These are phyloP conservation scores for Diaporthe eres DNA, from an alignment of 2,329 filamentous ascomycete species.

Conservation along the genomic window DNA sequence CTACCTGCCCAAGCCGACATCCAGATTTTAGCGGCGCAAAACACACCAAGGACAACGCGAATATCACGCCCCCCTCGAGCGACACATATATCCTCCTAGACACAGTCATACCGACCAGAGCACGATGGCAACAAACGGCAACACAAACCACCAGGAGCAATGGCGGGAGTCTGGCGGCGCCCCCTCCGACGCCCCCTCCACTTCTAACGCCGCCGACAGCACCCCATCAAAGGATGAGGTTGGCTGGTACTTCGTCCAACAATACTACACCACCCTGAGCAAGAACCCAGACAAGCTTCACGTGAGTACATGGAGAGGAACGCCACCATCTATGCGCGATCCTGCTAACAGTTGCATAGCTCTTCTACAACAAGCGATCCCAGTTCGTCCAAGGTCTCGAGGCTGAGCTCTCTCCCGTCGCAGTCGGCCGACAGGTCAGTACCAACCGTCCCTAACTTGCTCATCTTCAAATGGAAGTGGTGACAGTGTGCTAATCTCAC, in stretches of 20 bases:
- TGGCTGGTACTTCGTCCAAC: slow-evolving; percentile 99
- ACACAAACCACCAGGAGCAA: slow-evolving; percentile 61
- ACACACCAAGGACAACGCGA: slow-evolving; percentile 1
- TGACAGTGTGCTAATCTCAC: slow-evolving; percentile 10
- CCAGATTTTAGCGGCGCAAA: slow-evolving; percentile 18
- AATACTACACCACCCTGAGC: slow-evolving; percentile 98
- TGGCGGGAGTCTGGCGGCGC: slow-evolving; percentile 53
- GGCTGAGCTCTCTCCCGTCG: slow-evolving; percentile 88
- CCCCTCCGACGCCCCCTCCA: slow-evolving; percentile 49
- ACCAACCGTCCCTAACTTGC: slow-evolving; percentile 30
- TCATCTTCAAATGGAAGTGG: neutral
- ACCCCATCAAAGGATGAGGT: slow-evolving; percentile 89
- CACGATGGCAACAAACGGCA: slow-evolving; percentile 72
- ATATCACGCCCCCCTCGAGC: neutral
- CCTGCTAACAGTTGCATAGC: slow-evolving; percentile 56
- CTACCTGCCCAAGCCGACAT: slow-evolving; percentile 27
- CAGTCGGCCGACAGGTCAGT: slow-evolving; percentile 87
- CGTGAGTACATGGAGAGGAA: slow-evolving; percentile 58
- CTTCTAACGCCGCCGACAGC: slow-evolving; percentile 54
- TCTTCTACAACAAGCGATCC: slow-evolving; percentile 97
- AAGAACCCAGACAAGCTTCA: slow-evolving; percentile 94
- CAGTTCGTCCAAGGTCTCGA: slow-evolving; percentile 95
- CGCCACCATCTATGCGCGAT: neutral
- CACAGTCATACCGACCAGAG: slow-evolving; percentile 42
- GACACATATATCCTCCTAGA: slow-evolving; percentile 19